phyloP scores from a whole-genome alignment of 2,329 filamentous ascomycete genomes.

The Parafenestella ontariensis region DNA sequence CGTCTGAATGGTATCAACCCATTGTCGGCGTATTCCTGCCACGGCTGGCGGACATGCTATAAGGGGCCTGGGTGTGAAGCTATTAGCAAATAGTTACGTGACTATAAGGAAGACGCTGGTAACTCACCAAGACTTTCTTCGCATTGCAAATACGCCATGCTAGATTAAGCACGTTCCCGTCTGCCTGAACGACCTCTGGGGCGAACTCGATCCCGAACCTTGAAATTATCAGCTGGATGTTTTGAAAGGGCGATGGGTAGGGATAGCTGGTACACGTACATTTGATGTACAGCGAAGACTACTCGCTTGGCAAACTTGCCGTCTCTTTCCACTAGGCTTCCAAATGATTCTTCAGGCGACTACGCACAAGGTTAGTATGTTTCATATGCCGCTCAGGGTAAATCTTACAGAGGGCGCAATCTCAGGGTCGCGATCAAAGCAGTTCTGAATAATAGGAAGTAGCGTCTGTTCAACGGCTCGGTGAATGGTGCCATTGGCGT shows the following conservation, averaged over 20 bases:
- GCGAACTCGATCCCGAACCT: constrained; percentile 93
- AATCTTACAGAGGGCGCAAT: constrained; percentile 67
- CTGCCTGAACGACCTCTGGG: constrained; percentile 87
- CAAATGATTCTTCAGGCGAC: constrained; percentile 80
- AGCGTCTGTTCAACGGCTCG: constrained; percentile 77
- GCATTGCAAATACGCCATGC: constrained; percentile 96
- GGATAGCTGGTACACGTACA: constrained; percentile 64
- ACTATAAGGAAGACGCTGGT: background rate
- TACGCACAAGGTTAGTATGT: constrained; percentile 49
- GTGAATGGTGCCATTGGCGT: constrained; percentile 68
- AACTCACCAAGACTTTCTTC: constrained; percentile 87
- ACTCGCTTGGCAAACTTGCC: constrained; percentile 88
- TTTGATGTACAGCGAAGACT: constrained; percentile 92
- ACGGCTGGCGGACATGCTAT: constrained; percentile 56
- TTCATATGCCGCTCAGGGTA: background rate
- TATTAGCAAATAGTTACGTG: constrained; percentile 1
- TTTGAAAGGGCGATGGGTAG: background rate
- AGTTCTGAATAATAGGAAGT: constrained; percentile 85
- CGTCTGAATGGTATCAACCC: constrained; percentile 4
- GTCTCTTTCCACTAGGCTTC: constrained; percentile 82
- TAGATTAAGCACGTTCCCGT: constrained; percentile 87
- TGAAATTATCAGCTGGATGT: background rate
- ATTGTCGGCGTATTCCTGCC: constrained; percentile 49
- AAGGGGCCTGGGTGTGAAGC: constrained; percentile 49
- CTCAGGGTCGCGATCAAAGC: constrained; percentile 88